phyloP scores from a whole-genome alignment of 805 yeast genomes.

The Kazachstania kunashirensis region DNA sequence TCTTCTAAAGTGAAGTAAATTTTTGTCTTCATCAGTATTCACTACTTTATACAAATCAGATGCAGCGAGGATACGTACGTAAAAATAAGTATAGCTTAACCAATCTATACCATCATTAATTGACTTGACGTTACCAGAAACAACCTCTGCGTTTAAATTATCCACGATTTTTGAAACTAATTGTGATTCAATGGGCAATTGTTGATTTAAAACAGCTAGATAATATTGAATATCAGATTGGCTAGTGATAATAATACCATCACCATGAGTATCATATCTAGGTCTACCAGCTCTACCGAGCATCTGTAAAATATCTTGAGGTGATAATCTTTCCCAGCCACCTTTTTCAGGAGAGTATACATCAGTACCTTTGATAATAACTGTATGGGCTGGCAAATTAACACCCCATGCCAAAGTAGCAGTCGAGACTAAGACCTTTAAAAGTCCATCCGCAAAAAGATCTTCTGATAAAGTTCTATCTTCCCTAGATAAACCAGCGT shows the following conservation, averaged over 20 bases:
- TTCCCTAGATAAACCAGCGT: conserved; percentile 70
- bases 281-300: conserved; percentile 98
- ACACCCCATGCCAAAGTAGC: conserved; percentile 98
- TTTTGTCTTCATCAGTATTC: conserved; percentile 42
- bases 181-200: conserved; percentile 87
- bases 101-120: conserved; percentile 66
- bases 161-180: conserved; percentile 63
- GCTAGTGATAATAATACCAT: conserved; percentile 84
- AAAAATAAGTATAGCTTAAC: conserved; percentile 72
- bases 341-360: conserved; percentile 88
- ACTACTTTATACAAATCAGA: conserved; percentile 59
- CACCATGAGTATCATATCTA: conserved; percentile 83
- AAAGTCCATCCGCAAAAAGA: conserved; percentile 75
- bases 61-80: conserved; percentile 63
- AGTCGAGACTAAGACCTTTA: conserved; percentile 79
- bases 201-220: conserved; percentile 82
- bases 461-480: conserved; percentile 79
- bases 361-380: conserved; percentile 86
- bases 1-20: conserved; percentile 38
- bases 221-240: conserved; percentile 82
- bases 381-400: conserved; percentile 90
- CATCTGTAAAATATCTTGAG: conserved; percentile 94
- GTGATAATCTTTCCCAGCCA: conserved; percentile 81
- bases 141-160: conserved; percentile 78
- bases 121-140: conserved; percentile 51